Conservation (phyloP, 768 basidiomycete genomes). For the Kwoniella dejecticola region DNA sequence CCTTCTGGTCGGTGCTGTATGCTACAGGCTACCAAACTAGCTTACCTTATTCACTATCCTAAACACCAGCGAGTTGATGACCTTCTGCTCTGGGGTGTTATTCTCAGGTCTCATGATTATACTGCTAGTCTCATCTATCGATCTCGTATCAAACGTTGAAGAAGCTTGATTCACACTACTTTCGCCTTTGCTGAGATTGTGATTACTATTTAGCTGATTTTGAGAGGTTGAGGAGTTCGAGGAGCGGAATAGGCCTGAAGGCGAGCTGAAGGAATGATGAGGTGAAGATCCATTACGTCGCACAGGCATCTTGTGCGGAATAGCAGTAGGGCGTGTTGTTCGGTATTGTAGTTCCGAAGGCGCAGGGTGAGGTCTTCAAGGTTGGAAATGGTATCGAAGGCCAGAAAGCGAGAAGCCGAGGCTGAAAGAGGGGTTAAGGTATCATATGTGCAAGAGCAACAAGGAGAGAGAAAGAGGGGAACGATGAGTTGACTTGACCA, state of each 20-base stretch:
- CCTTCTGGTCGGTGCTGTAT: too few species aligned
- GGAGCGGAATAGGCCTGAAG: constrained; percentile 10
- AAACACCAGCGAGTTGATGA: constrained; percentile 75
- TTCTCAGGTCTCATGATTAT: constrained; percentile 20
- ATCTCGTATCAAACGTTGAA: constrained; percentile 6
- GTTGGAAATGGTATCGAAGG: too few species aligned
- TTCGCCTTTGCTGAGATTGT: neutral
- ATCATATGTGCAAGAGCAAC: neutral
- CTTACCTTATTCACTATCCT: constrained; percentile 77
- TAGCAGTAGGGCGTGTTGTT: neutral
- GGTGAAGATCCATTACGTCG: constrained; percentile 18
- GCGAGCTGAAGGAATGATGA: constrained; percentile 24
- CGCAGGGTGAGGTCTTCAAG: too few species aligned
- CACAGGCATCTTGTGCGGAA: constrained; percentile 13
- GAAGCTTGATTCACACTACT: neutral
- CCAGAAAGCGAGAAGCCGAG: too few species aligned
- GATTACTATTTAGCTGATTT: neutral
- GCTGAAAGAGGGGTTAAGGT: neutral
- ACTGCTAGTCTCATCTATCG: constrained; percentile 17
- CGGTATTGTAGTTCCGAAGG: neutral
- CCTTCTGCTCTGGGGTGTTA: constrained; percentile 64
- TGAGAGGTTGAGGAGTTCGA: neutral
- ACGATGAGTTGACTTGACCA: too few species aligned
- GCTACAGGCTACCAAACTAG: neutral
- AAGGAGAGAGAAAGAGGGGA: constrained; percentile 1